Evolutionary conservation across 495 filamentous ascomycete species (phyloP), one percentile per base, ranked within the genome.

Genomic region (Tuber brumale): DNA sequence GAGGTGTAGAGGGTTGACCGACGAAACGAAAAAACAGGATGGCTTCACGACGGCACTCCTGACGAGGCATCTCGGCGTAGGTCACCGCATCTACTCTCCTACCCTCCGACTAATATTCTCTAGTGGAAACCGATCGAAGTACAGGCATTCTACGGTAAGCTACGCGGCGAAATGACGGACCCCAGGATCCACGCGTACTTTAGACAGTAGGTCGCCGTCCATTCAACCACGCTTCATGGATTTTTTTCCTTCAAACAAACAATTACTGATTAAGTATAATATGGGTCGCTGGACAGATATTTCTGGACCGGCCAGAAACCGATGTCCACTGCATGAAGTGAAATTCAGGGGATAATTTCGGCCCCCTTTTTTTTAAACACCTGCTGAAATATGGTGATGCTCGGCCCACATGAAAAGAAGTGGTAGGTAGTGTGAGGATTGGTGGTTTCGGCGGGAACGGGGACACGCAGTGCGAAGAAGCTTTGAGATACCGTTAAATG

Each of bases 91-190:
- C 14, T 6, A 4, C 21, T 31, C n/a, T 23, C 1, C 19, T 31
- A 37, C 19, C 6, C 16, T 7, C n/a, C 27, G 1, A 6, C 57
- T 61, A 61, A 61, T 61, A 61, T 61, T 31, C 19, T 37, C 19
- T 27, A 80, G 78, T 81, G 79, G 79, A 81, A 46, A 19, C 79
- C 75, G 4, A 78, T 78, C 16, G 79, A 81, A 77, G 79, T 73
- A 37, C 79, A 81, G 19, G 79, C 79, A 35, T 75, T 70, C 31
- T 81, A 81, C 37, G 79, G 79, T 23, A 75, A 78, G 14, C 70
- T 81, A 23, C 79, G 79, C 10, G 21, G 31, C 21, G 79, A 81
- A 73, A 14, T 81, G 31, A 76, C 66, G 37, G 73, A 75, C 39
- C 79, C 75, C 6, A 43, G 43, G 23, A 41, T 81, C 7, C 79